Base-by-base conservation (phyloP, 805 yeast species). In the Candida montana region DNA sequence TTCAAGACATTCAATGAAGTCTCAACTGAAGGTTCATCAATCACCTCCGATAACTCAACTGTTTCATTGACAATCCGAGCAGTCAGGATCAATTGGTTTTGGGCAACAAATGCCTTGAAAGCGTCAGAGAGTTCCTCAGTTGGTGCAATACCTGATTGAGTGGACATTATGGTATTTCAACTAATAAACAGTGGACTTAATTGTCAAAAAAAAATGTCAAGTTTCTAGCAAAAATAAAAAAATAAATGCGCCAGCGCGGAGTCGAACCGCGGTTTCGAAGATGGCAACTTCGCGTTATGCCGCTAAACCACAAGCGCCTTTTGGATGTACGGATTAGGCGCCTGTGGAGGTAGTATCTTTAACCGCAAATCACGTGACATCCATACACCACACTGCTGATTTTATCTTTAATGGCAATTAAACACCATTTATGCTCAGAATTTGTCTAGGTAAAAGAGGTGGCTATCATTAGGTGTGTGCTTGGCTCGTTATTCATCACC, bases 111-210 rank as follows among this genome's bases (percentile, higher is more conserved):
- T 11, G 51, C 42, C 40, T 71, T 69, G 62, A 79, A 77, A 26
- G 69, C 46, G 2, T 56, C 58, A 13, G 72, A 60, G 30, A 83
- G 66, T 27, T 68, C 72, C 31, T 58, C 53, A 16, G 76, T 62
- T 4, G 76, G 52, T 10, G 53, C 50, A 42, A 81, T 81, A 43
- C 88, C 87, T 0, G 85, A 78, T 56, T 78, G 84, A 45, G 67
- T 75, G 2, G 88, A 80, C 88, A 81, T 81, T 21, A 17, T 26
- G 5, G 36, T 6, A n/a, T n/a, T n/a, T n/a, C n/a, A n/a, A n/a
- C n/a, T n/a, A n/a, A n/a, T n/a, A n/a, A n/a, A n/a, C n/a, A n/a
- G n/a, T n/a, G n/a, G n/a, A n/a, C n/a, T n/a, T n/a, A n/a, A n/a
- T n/a, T n/a, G n/a, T 12, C 8, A 17, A 31, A 31, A 18, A 17